These are phyloP conservation scores for Solanum clarkiae DNA, from an alignment of 257 asterid species.

Conservation along the genomic window DNA sequence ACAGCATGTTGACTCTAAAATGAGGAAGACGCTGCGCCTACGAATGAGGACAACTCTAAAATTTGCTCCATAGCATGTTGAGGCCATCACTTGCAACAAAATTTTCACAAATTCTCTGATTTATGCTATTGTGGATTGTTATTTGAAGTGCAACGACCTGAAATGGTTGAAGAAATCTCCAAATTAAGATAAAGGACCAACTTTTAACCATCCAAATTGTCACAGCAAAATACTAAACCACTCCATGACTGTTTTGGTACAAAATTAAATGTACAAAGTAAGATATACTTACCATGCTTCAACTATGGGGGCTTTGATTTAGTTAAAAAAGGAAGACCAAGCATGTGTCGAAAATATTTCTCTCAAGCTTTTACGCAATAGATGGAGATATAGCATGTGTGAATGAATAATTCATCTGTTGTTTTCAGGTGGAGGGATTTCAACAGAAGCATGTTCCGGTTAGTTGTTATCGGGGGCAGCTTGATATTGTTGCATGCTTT, in stretches of 20 bases:
- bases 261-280: background rate
- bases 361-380: background rate
- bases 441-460: slow-evolving; percentile 80
- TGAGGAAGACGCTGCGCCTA: too few relatives aligned
- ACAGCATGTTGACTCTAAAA: too few relatives aligned
- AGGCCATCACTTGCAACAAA: too few relatives aligned
- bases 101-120: too few relatives aligned
- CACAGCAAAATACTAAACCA: background rate
- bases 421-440: slow-evolving; percentile 79
- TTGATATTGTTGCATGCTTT: slow-evolving; percentile 44
- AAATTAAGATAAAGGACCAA: too few relatives aligned
- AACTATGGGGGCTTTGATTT: background rate
- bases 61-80: too few relatives aligned
- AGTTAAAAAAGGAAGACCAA: background rate
- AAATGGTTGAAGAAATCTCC: too few relatives aligned
- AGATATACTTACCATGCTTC: background rate
- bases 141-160: too few relatives aligned
- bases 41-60: too few relatives aligned
- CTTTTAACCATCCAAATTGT: too few relatives aligned
- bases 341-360: background rate
- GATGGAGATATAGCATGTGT: background rate
- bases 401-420: background rate
- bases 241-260: background rate
- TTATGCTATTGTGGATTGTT: too few relatives aligned
- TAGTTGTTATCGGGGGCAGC: slow-evolving; percentile 52